Evolutionary conservation across 495 filamentous ascomycete genomes (phyloP).

Genomic region (Articulospora tetracladia): DNA sequence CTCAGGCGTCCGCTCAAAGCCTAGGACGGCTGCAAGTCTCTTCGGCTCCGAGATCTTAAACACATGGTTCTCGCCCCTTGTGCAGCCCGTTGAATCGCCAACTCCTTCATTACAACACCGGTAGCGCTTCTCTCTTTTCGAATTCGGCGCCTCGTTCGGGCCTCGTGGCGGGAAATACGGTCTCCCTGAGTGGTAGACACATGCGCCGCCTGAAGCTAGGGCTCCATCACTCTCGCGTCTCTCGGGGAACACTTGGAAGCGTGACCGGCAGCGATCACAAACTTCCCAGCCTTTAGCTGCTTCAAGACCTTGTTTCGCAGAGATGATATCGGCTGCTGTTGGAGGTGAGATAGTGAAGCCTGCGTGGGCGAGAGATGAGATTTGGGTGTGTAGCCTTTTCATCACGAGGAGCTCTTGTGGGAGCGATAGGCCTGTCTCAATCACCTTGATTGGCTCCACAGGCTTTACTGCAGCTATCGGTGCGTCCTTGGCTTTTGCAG

Average conservation of each 20-base stretch:
- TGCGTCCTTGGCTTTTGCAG: slow-evolving; percentile 24
- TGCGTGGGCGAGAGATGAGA: slow-evolving; percentile 54
- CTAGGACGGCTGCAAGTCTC: slow-evolving; percentile 70
- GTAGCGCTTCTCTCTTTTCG: slow-evolving; percentile 54
- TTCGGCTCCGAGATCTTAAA: slow-evolving; percentile 79
- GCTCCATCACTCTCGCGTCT: slow-evolving; percentile 76
- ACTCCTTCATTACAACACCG: slow-evolving; percentile 73
- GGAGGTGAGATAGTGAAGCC: slow-evolving; percentile 72
- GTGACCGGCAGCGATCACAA: slow-evolving; percentile 79
- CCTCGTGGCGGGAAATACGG: slow-evolving; percentile 44
- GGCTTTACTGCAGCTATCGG: slow-evolving; percentile 16
- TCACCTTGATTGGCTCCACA: slow-evolving; percentile 30
- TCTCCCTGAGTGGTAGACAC: slow-evolving; percentile 73
- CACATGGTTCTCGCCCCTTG: slow-evolving; percentile 65
- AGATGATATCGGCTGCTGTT: slow-evolving; percentile 52
- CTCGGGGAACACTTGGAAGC: slow-evolving; percentile 92
- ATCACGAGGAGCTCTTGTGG: slow-evolving; percentile 67
- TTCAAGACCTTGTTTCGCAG: slow-evolving; percentile 59
- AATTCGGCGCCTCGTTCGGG: slow-evolving; percentile 36
- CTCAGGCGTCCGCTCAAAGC: slow-evolving; percentile 72
- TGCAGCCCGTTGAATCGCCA: slow-evolving; percentile 71
- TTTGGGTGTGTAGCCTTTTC: slow-evolving; percentile 51
- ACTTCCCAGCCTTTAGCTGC: slow-evolving; percentile 72
- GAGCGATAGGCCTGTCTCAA: slow-evolving; percentile 64
- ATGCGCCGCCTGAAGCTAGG: slow-evolving; percentile 70